Evolutionary conservation across 1,284 basidiomycete species (phyloP).

Genomic region (Amylostereum chailletii): DNA sequence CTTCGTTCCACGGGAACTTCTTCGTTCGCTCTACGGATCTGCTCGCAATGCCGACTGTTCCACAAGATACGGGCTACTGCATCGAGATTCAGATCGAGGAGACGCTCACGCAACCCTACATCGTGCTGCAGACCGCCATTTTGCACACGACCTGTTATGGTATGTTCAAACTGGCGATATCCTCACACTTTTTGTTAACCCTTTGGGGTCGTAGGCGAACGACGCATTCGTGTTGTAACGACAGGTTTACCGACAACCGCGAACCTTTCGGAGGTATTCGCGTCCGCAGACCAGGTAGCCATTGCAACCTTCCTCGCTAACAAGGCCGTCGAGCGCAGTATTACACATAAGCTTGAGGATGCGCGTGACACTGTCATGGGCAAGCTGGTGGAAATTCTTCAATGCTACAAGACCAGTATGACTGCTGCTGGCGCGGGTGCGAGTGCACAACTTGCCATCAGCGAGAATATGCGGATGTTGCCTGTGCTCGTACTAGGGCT

Average conservation of each 20-base stretch:
- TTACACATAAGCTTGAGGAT: conserved; percentile 90
- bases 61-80: conserved; percentile 93
- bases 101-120: conserved; percentile 85
- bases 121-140: conserved; percentile 94
- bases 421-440: conserved; percentile 89
- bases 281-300: conserved; percentile 91
- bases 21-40: conserved; percentile 98
- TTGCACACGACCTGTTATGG: conserved; percentile 95
- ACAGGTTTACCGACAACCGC: conserved; percentile 89
- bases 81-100: conserved; percentile 99
- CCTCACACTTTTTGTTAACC: too few species aligned
- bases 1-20: conserved; percentile 99
- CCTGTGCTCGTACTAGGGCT: conserved; percentile 86
- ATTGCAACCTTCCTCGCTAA: conserved; percentile 87
- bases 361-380: conserved; percentile 86
- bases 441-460: conserved; percentile 87
- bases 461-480: conserved; percentile 91
- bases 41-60: conserved; percentile 93
- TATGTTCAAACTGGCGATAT: conserved; percentile 18
- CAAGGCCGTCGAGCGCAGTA: conserved; percentile 92
- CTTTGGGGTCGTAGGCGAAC: conserved; percentile 51
- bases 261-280: conserved; percentile 90
- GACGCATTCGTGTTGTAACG: conserved; percentile 93
- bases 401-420: conserved; percentile 95
- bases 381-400: conserved; percentile 85